Conservation (phyloP, 192 early-diverging fungal genomes). For the Podila epicladia region DNA sequence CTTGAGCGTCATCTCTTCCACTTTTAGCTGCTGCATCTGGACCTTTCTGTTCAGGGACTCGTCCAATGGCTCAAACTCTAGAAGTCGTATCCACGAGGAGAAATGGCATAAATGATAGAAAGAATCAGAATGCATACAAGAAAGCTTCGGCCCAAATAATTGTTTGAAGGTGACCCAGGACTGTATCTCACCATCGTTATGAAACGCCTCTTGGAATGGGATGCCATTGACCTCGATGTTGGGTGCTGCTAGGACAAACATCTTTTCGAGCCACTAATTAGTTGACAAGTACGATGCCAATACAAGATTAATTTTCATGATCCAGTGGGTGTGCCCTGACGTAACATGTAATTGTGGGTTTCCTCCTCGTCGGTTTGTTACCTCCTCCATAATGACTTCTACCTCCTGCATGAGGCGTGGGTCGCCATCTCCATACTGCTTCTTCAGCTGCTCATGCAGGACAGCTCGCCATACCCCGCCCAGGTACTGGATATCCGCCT, state of each 20-base stretch:
- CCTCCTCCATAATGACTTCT: slow-evolving; percentile 24
- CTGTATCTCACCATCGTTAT: slow-evolving; percentile 34
- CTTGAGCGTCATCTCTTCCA: slow-evolving; percentile 45
- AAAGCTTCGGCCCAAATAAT: too few species aligned
- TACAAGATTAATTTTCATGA: neutral
- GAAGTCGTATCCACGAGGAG: neutral
- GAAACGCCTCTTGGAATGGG: slow-evolving; percentile 47
- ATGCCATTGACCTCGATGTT: slow-evolving; percentile 52
- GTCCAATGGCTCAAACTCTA: slow-evolving; percentile 53
- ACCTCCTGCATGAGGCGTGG: slow-evolving; percentile 15
- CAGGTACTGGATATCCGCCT: slow-evolving; percentile 46
- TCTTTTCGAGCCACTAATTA: slow-evolving; percentile 51
- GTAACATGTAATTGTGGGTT: neutral
- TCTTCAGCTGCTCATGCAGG: slow-evolving; percentile 11
- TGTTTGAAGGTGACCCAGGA: too few species aligned
- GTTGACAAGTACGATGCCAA: neutral
- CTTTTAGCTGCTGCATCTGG: slow-evolving; percentile 33
- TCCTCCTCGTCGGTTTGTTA: neutral
- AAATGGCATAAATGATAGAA: neutral
- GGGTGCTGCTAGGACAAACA: slow-evolving; percentile 40
- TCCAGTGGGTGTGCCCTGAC: too few species aligned
- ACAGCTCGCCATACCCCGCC: slow-evolving; percentile 18
- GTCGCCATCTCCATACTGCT: slow-evolving; percentile 10
- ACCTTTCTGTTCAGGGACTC: slow-evolving; percentile 38
- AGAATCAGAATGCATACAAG: neutral